Conservation (phyloP, 805 yeast genomes). For the Lipomyces anomalus region DNA sequence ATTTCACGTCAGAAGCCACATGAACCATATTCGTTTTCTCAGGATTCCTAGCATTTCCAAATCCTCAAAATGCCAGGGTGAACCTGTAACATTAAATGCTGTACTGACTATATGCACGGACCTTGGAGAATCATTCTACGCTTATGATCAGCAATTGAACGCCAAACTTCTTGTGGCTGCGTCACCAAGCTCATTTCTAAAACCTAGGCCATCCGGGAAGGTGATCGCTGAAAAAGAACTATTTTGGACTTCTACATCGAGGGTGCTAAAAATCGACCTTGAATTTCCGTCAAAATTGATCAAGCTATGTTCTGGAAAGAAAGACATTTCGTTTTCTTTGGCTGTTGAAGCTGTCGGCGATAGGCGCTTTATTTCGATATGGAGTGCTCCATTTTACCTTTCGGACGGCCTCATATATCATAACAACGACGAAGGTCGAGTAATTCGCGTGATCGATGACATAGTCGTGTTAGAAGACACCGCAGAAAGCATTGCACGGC, state of each 20-base stretch:
- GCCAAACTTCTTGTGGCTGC: background rate
- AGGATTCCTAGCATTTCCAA: too few species aligned
- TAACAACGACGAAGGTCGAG: constrained; percentile 1
- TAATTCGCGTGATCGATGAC: constrained; percentile 8
- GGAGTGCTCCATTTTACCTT: background rate
- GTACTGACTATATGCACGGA: constrained; percentile 36
- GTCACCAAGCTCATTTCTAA: background rate
- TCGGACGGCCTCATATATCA: background rate
- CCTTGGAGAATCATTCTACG: constrained; percentile 39
- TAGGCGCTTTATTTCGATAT: constrained; percentile 5
- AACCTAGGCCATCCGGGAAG: background rate
- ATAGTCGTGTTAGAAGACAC: constrained; percentile 34
- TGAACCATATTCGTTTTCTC: too few species aligned
- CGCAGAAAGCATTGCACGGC: constrained; percentile 40
- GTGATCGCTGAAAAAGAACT: background rate
- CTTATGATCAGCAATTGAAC: constrained; percentile 30
- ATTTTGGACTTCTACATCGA: constrained; percentile 12
- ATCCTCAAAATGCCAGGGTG: too few species aligned
- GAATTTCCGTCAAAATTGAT: background rate
- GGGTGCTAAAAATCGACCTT: constrained; percentile 14
- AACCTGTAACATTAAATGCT: constrained; percentile 6
- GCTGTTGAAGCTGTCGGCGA: constrained; percentile 1
- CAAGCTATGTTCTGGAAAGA: background rate
- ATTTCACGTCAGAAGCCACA: too few species aligned
- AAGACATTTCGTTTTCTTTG: background rate